Base-by-base conservation (phyloP, 192 early-diverging fungal species). In the Backusella macrospora region DNA sequence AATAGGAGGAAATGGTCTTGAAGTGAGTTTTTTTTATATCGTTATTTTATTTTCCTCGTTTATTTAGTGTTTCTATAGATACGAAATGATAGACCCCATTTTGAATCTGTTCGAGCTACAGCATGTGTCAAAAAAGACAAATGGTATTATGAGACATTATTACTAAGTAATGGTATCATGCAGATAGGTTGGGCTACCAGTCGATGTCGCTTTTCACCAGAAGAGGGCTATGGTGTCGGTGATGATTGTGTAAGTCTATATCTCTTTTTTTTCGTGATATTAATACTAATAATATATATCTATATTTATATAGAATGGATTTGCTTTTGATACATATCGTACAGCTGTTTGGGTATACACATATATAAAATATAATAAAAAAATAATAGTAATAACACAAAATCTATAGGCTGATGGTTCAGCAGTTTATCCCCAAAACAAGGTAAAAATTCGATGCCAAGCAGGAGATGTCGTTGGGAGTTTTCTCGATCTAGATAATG, bases 111-210 rank as follows among this genome's bases (percentile, higher is more conserved):
- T 12, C 75, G 89, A 15, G 80, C 82, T 0, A 90, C 87, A 13
- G 72, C 78, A 15, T 84, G 82, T 45, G 90, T 93, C 5, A 78
- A 62, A 10, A 66, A 76, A 12, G 93, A 92, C 4, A 89, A 85
- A 73, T 95, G 82, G 83, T 89, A 85, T 15, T 95, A 92, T 71
- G 94, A 95, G 75, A 85, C 94, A 2, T 68, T 82, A 13, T 74
- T 95, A 9, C 52, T 83, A 6, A 90, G 88, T 4, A 83, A 81
- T 15, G 94, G 93, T 1, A 93, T 95, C 68, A 91, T 95, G 81
- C 94, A 95, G 72, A 78, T 95, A 55, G 94, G 94, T 14, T 95
- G 94, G 93, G 90, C 88, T 5, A 88, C 86, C 0, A 70, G 74
- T 16, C 77, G 84, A 37, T 89, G 89, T 52, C 77, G 72, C 14